These are phyloP conservation scores for Candida schatavii DNA, from an alignment of 805 yeast species.

Conservation along the genomic window DNA sequence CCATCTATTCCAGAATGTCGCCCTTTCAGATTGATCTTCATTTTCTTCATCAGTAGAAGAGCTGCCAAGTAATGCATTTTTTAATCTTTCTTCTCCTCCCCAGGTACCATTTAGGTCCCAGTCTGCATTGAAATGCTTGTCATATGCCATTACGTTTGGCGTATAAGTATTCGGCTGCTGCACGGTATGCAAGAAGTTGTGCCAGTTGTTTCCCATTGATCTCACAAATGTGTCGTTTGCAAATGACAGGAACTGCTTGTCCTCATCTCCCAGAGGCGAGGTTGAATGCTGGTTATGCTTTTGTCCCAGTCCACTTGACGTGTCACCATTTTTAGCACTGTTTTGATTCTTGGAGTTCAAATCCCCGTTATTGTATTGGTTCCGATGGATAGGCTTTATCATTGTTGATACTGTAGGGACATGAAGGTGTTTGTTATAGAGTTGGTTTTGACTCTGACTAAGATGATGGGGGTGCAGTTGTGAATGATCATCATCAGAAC, in stretches of 20 bases:
- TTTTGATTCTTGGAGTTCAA: too few species aligned
- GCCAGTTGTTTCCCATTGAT: constrained; percentile 46
- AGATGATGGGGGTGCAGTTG: background rate
- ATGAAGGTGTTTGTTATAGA: background rate
- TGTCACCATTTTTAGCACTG: too few species aligned
- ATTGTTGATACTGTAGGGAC: background rate
- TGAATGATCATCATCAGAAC: constrained; percentile 9
- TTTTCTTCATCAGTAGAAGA: constrained; percentile 28
- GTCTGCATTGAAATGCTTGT: constrained; percentile 28
- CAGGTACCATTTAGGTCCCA: constrained; percentile 50
- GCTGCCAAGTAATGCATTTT: constrained; percentile 46
- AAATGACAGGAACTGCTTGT: constrained; percentile 33
- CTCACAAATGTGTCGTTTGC: constrained; percentile 36
- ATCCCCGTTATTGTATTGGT: background rate
- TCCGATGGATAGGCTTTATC: background rate
- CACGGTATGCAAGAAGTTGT: constrained; percentile 45
- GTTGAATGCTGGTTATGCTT: background rate
- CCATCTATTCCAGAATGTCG: constrained; percentile 4
- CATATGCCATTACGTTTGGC: constrained; percentile 21
- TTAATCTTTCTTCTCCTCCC: constrained; percentile 70
- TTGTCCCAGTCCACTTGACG: background rate
- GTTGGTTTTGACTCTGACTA: background rate
- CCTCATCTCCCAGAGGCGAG: constrained; percentile 16
- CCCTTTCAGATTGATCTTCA: constrained; percentile 10
- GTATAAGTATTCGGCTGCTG: constrained; percentile 42